phyloP scores from a whole-genome alignment of 2,329 filamentous ascomycete genomes.

The Dactylellina parvicollis region DNA sequence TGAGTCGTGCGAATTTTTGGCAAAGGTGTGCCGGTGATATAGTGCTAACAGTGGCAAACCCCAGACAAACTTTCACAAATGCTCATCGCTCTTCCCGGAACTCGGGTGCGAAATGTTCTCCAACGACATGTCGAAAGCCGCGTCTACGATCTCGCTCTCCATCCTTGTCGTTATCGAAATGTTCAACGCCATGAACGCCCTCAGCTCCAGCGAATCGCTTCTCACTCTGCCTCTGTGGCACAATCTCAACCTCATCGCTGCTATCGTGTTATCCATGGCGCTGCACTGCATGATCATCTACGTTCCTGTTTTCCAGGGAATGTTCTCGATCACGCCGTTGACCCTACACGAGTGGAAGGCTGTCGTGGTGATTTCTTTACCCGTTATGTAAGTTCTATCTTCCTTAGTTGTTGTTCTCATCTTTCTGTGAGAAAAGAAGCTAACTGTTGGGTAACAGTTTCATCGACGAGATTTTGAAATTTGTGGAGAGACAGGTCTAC shows the following conservation, averaged over 20 bases:
- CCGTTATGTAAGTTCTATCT: constrained; percentile 79
- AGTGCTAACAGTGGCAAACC: background rate
- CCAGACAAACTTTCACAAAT: constrained; percentile 86
- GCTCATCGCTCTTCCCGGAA: constrained; percentile 82
- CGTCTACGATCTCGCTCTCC: constrained; percentile 88
- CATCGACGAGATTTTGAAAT: constrained; percentile 86
- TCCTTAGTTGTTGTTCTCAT: background rate
- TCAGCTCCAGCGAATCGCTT: constrained; percentile 93
- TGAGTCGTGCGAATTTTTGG: constrained; percentile 9
- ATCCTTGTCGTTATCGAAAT: constrained; percentile 94
- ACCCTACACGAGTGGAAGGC: constrained; percentile 91
- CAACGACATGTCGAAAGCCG: constrained; percentile 84
- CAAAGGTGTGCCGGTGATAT: background rate
- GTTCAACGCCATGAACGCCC: constrained; percentile 98
- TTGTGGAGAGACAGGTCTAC: constrained; percentile 75
- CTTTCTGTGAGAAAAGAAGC: constrained; percentile 48
- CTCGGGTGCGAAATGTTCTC: constrained; percentile 93
- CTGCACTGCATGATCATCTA: constrained; percentile 95
- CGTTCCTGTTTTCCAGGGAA: constrained; percentile 70
- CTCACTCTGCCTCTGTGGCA: constrained; percentile 95
- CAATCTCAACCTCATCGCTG: constrained; percentile 98
- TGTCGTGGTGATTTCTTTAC: constrained; percentile 84
- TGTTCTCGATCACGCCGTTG: constrained; percentile 91
- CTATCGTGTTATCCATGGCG: constrained; percentile 89
- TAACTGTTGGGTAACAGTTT: constrained; percentile 64